Evolutionary conservation across 345 rosid genomes (phyloP), one percentile per base, ranked within the genome.

Genomic region (Sapria himalayana): DNA sequence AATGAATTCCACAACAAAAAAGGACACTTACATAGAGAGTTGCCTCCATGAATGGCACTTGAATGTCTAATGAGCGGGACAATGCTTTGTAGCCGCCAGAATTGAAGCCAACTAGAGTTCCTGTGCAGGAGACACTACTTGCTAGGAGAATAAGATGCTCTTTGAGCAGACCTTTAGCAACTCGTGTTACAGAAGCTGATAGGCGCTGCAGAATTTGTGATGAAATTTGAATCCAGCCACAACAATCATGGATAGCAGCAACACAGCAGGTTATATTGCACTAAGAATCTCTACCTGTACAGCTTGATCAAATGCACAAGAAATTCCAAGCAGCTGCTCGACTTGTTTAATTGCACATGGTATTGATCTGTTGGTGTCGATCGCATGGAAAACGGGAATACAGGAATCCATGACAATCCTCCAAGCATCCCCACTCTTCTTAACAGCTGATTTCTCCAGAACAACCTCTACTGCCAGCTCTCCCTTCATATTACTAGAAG

Each of bases 31-130:
- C 98, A 69, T 64, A 74, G 14, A 76, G 64, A 7, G 86, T 89
- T 56, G 98, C 98, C 60, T 89, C 98, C 1, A 86, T 76, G 58
- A 89, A 89, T 40, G 98, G 98, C 23, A 77, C 86, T 66, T 82
- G 81, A 44, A 89, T 53, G 57, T 79, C 73, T 54, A 82, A 54
- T 13, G 98, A 69, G 19, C 62, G 74, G 32, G 75, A 65, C 43
- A 79, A 31, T 19, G 91, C 67, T 61, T 79, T 82, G 53, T 72
- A 78, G 38, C 98, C 93, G 42, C 78, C 86, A 60, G 84, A 43
- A 36, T 76, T 78, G 57, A 89, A 89, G 33, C 98, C 98, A 50
- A 82, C 62, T 70, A 89, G 56, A 57, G 61, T 66, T 33, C 98
- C 98, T 43, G 77, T 53, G 50, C 91, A 79, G 15, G 93, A 76